Conservation (phyloP, 345 rosid genomes). For the Eucalyptus cloeziana region DNA sequence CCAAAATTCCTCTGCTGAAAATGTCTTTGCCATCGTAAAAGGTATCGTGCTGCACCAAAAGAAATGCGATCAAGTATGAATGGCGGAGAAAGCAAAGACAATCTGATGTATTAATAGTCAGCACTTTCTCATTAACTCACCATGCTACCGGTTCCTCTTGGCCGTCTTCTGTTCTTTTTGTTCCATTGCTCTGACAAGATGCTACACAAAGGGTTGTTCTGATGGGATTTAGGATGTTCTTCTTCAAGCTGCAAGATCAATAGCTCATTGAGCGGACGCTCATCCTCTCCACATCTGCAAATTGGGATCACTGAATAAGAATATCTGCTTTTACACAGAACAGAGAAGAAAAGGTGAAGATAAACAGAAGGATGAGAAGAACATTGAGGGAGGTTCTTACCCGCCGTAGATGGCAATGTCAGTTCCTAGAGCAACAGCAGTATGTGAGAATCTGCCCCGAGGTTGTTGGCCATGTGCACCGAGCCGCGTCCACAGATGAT, state of each 20-base stretch:
- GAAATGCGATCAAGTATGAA: neutral
- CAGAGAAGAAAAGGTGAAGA: neutral
- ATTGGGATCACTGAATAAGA: neutral
- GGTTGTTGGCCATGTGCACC: conserved; percentile 49
- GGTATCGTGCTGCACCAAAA: neutral
- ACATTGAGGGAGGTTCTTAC: conserved; percentile 3
- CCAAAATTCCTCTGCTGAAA: neutral
- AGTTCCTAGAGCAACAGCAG: conserved; percentile 31
- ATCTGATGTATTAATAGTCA: neutral
- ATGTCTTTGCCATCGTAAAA: neutral
- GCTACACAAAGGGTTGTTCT: conserved; percentile 21
- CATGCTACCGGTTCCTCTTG: conserved; percentile 15
- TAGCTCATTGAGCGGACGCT: conserved; percentile 58
- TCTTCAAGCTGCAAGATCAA: conserved; percentile 41
- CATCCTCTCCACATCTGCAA: conserved; percentile 65
- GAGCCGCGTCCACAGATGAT: conserved; percentile 40
- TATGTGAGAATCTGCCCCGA: conserved; percentile 71
- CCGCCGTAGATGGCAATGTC: conserved; percentile 63
- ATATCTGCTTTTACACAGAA: neutral
- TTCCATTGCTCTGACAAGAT: conserved; percentile 34
- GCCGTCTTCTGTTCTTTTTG: conserved; percentile 16
- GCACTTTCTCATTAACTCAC: neutral
- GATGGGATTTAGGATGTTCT: conserved; percentile 16
- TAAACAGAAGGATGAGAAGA: neutral
- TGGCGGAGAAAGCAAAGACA: neutral